Evolutionary conservation across 345 rosid genomes (phyloP).

Genomic region (Nasturtium officinale): DNA sequence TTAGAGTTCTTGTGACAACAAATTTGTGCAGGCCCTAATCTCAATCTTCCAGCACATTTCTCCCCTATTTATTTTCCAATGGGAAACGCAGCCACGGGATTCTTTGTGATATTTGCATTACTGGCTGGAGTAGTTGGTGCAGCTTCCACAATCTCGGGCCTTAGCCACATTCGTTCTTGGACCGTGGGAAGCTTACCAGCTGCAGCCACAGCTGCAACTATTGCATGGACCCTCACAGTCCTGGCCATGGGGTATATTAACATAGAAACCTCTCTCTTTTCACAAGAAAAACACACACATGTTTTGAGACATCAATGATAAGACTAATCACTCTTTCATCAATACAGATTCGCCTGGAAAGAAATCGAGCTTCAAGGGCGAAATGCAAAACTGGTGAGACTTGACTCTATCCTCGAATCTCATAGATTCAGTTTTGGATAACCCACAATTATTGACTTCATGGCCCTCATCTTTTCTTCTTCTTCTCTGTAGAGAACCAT

Average conservation of each 20-base stretch:
- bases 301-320: not conserved
- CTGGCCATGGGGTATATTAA: slow-evolving; percentile 82
- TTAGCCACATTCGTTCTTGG: slow-evolving; percentile 75
- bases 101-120: slow-evolving; percentile 77
- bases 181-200: slow-evolving; percentile 61
- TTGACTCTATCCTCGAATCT: not conserved
- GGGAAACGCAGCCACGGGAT: slow-evolving; percentile 99
- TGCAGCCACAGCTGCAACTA: slow-evolving; percentile 72
- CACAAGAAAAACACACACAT: slow-evolving; percentile 1
- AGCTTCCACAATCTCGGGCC: slow-evolving; percentile 72
- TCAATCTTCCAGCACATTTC: slow-evolving; percentile 86
- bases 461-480: slow-evolving; percentile 1
- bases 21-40: slow-evolving; percentile 60
- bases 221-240: slow-evolving; percentile 92
- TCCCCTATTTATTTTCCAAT: slow-evolving; percentile 88
- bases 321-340: slow-evolving; percentile 28
- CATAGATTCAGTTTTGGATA: not conserved
- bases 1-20: not conserved
- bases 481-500: slow-evolving; percentile 76
- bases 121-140: slow-evolving; percentile 88
- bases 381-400: slow-evolving; percentile 78
- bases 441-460: not conserved
- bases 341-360: slow-evolving; percentile 85
- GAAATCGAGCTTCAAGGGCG: slow-evolving; percentile 73
- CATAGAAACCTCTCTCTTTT: not conserved